These are phyloP conservation scores for Venturia nashicola DNA, from an alignment of 2,329 filamentous ascomycete species.

Conservation along the genomic window DNA sequence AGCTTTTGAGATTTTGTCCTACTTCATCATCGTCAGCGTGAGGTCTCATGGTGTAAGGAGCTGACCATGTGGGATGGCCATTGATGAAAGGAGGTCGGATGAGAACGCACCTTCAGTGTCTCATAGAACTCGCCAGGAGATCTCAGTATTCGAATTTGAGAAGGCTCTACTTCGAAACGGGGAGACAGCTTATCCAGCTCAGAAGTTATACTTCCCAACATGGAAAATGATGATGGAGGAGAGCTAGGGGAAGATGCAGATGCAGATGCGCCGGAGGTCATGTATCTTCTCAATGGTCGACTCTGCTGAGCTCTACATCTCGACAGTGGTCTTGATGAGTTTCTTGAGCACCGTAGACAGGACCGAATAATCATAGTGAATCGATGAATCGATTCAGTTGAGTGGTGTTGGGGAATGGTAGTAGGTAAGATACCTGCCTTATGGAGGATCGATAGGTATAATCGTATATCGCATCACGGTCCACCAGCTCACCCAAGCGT, in stretches of 20 bases:
- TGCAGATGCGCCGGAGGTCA: neutral
- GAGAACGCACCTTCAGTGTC: constrained; percentile 60
- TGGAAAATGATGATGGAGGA: constrained; percentile 35
- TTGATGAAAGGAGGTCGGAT: neutral
- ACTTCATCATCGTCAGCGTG: constrained; percentile 11
- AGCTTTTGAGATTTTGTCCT: constrained; percentile 73
- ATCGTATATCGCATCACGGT: neutral
- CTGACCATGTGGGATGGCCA: neutral
- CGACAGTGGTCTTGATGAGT: neutral
- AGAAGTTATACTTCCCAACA: constrained; percentile 47
- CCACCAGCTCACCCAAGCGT: neutral
- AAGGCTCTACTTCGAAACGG: constrained; percentile 74
- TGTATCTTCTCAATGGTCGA: neutral
- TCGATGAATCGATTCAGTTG: neutral
- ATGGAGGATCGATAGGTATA: too few species aligned
- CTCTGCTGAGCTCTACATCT: neutral
- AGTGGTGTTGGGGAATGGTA: neutral
- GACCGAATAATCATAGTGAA: constrained; percentile 5
- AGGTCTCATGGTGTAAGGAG: neutral
- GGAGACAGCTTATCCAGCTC: constrained; percentile 85
- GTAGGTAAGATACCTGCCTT: too few species aligned
- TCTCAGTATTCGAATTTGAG: constrained; percentile 66
- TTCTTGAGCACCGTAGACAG: neutral
- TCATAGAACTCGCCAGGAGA: constrained; percentile 85
- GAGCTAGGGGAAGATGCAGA: neutral